Percentiles rank a stretch among this genome's conserved stretches.
Conservation (phyloP, 73 alveolate species). For the Uronychia setigera region DNA sequence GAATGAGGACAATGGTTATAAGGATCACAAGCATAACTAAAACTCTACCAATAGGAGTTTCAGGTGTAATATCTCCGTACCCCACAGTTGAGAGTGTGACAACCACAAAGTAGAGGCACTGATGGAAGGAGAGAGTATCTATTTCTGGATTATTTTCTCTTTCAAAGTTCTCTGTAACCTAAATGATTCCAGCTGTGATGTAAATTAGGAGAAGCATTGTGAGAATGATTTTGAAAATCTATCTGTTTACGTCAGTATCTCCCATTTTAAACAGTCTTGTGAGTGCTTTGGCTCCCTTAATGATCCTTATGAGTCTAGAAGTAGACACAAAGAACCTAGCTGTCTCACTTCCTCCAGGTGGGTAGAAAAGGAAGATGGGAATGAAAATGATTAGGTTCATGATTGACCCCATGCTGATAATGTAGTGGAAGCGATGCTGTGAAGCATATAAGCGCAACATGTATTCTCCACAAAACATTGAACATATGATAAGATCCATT, state of each 20-base stretch:
- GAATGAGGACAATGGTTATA: constrained; percentile 84
- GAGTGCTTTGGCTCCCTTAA: constrained; percentile 13
- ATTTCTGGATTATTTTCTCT: neutral
- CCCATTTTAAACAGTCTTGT: constrained; percentile 26
- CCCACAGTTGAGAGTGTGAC: constrained; percentile 94
- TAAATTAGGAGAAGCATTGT: constrained; percentile 47
- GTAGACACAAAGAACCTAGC: constrained; percentile 15
- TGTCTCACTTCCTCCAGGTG: neutral
- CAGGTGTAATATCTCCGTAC: constrained; percentile 90
- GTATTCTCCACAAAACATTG: constrained; percentile 10
- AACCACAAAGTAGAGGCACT: constrained; percentile 85
- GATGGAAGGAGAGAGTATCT: constrained; percentile 62
- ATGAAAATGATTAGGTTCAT: constrained; percentile 33
- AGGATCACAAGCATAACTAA: constrained; percentile 82
- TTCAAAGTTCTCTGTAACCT: constrained; percentile 42
- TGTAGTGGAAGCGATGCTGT: constrained; percentile 30
- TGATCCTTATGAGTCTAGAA: constrained; percentile 32
- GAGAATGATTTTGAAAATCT: constrained; percentile 40
- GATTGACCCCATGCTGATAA: constrained; percentile 20
- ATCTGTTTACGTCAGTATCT: constrained; percentile 56
- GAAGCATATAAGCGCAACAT: constrained; percentile 33
- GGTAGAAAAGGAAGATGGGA: constrained; percentile 20
- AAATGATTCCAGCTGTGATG: constrained; percentile 58
- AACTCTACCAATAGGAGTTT: constrained; percentile 75
- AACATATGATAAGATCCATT: constrained; percentile 26